Evolutionary conservation across 371 early-diverging fungal genomes (phyloP).

Genomic region (Cladochytrium tenue): DNA sequence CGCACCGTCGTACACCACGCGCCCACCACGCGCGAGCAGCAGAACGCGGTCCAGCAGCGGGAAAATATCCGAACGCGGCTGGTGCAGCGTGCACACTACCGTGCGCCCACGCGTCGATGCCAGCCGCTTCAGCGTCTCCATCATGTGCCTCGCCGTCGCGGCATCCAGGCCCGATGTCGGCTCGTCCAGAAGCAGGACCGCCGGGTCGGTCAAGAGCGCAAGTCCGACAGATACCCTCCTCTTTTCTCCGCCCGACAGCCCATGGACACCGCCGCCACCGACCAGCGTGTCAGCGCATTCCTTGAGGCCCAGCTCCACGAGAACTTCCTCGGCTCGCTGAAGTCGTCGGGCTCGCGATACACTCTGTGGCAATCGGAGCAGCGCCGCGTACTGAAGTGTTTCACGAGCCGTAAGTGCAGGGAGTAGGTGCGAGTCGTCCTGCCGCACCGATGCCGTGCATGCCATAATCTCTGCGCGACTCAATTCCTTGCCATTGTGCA

Average conservation of each 20-base stretch:
- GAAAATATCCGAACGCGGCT: conserved; percentile 91
- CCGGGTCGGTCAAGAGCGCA: conserved; percentile 49
- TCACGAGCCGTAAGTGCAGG: conserved; percentile 45
- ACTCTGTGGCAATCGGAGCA: conserved; percentile 28
- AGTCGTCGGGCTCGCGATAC: conserved; percentile 36
- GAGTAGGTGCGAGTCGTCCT: conserved; percentile 42
- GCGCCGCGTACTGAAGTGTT: conserved; percentile 39
- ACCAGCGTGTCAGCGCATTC: conserved; percentile 41
- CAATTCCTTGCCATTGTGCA: conserved; percentile 28
- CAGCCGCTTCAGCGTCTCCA: conserved; percentile 78
- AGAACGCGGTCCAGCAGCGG: conserved; percentile 85
- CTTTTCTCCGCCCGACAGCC: conserved; percentile 60
- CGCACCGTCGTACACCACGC: conserved; percentile 77
- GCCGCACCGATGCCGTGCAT: conserved; percentile 30
- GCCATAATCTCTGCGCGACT: neutral
- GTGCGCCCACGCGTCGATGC: conserved; percentile 84
- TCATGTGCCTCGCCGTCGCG: conserved; percentile 89
- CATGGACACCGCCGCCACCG: conserved; percentile 33
- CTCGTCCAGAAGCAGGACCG: conserved; percentile 60
- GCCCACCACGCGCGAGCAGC: conserved; percentile 77
- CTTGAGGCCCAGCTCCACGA: conserved; percentile 37
- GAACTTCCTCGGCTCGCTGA: conserved; percentile 39
- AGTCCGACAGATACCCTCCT: conserved; percentile 52
- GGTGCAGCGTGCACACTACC: conserved; percentile 89
- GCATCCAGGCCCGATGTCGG: conserved; percentile 80